A percentile compares a stretch with the other conserved stretches of the same genome.
phyloP scores from a whole-genome alignment of 139 green algal species.

The Trebouxia sp. region DNA sequence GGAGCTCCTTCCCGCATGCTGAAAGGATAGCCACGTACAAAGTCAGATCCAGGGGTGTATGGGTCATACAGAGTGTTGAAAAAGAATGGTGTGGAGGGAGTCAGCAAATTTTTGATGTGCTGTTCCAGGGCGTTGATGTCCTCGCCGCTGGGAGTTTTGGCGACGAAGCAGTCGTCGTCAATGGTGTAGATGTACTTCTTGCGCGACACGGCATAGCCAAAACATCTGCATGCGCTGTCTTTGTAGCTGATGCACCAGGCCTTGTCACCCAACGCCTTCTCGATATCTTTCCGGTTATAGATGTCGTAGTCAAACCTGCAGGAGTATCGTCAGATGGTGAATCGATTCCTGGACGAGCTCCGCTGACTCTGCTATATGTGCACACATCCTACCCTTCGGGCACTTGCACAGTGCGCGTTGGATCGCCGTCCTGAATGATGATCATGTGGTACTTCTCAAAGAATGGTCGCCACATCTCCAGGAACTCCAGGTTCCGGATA shows the following conservation, averaged over 20 bases:
- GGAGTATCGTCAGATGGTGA: too few species aligned
- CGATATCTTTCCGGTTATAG: constrained; percentile 95
- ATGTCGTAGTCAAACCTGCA: constrained; percentile 91
- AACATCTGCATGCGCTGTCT: constrained; percentile 90
- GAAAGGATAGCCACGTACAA: constrained; percentile 86
- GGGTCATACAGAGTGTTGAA: constrained; percentile 99
- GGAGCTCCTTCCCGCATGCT: constrained; percentile 86
- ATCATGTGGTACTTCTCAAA: constrained; percentile 93
- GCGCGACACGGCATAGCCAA: constrained; percentile 91
- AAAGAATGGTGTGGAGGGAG: constrained; percentile 93
- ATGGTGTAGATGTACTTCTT: constrained; percentile 98
- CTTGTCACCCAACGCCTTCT: constrained; percentile 92
- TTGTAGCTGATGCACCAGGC: constrained; percentile 97
- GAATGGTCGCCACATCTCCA: constrained; percentile 88
- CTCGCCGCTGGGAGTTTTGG: constrained; percentile 78
- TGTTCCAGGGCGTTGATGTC: constrained; percentile 95
- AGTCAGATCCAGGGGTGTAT: constrained; percentile 80
- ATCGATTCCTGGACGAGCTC: too few species aligned
- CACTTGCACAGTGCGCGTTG: constrained; percentile 37
- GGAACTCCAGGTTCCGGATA: constrained; percentile 84
- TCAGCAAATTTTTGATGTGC: constrained; percentile 94
- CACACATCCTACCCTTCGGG: constrained; percentile 22
- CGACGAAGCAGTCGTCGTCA: constrained; percentile 95
- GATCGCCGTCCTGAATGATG: constrained; percentile 92
- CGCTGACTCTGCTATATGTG: too few species aligned